These are phyloP conservation scores for Takashimella tepidaria DNA, from an alignment of 1,284 basidiomycete genomes.

Conservation along the genomic window DNA sequence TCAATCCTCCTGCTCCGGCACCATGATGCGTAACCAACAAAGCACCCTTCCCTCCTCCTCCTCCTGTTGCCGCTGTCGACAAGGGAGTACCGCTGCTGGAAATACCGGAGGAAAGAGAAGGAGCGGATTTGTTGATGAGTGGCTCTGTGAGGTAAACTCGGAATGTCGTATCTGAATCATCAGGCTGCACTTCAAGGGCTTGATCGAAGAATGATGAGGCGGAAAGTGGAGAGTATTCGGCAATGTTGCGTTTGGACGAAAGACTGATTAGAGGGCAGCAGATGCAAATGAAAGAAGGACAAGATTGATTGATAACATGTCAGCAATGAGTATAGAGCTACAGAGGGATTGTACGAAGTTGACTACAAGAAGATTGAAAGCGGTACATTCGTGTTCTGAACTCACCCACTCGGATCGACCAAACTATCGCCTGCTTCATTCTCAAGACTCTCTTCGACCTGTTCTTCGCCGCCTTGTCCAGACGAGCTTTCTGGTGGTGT, in stretches of 20 bases:
- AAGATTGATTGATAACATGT: conserved; percentile 54
- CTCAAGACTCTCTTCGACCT: conserved; percentile 52
- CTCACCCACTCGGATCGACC: no score
- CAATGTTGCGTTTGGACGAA: background rate
- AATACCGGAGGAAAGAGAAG: conserved; percentile 40
- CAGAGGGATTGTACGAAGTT: background rate
- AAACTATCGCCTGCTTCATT: conserved; percentile 64
- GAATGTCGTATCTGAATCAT: conserved; percentile 58
- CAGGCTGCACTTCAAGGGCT: conserved; percentile 66
- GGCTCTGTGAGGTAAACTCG: conserved; percentile 69
- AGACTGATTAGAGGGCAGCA: conserved; percentile 41
- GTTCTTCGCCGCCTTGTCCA: conserved; percentile 53
- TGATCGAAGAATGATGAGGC: conserved; percentile 67
- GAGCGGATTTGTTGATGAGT: conserved; percentile 6
- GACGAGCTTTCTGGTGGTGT: conserved; percentile 8
- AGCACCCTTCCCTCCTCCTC: conserved; percentile 50
- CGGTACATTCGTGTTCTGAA: no score
- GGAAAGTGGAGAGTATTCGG: conserved; percentile 63
- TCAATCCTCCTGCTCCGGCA: conserved; percentile 82
- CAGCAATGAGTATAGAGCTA: no score
- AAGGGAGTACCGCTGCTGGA: conserved; percentile 25
- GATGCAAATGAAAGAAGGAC: conserved; percentile 2
- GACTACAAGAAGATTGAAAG: background rate
- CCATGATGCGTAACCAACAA: conserved; percentile 92
- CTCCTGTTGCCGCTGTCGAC: background rate